Evolutionary conservation across 2,329 filamentous ascomycete genomes (phyloP).

Genomic region (Massarina eburnea): DNA sequence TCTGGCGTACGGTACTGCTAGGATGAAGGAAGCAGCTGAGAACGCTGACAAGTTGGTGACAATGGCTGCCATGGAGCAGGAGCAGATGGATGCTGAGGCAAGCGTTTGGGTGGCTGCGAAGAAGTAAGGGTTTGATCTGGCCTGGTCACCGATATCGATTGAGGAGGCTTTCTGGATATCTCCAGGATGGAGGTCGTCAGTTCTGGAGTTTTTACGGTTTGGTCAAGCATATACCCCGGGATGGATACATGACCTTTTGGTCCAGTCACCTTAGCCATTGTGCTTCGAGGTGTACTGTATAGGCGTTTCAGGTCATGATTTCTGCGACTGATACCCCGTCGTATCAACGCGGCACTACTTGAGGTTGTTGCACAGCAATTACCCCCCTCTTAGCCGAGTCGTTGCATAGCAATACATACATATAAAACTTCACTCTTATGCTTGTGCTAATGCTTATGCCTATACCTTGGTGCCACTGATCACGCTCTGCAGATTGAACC

Average conservation of each 20-base stretch:
- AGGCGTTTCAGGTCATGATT: no score
- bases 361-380: no score
- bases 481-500: constrained; percentile 16
- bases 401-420: no score
- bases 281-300: no score
- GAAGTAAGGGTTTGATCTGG: not conserved
- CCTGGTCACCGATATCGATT: not conserved
- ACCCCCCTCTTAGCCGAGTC: no score
- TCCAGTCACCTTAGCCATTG: not conserved
- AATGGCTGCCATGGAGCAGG: not conserved
- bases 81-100: not conserved
- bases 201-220: not conserved
- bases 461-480: constrained; percentile 6
- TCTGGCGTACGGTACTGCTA: constrained; percentile 5
- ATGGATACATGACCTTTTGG: not conserved
- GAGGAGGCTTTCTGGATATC: no score
- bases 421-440: not conserved
- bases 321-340: no score
- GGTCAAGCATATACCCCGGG: not conserved
- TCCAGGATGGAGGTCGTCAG: no score
- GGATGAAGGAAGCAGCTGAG: constrained; percentile 22
- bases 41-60: constrained; percentile 6
- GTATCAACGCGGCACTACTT: no score
- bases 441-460: not conserved
- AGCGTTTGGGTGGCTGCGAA: not conserved